A percentile compares a stretch with the other conserved stretches of the same genome.
Evolutionary conservation across 2,329 filamentous ascomycete genomes (phyloP).

Genomic region (Alternaria gansuensis): DNA sequence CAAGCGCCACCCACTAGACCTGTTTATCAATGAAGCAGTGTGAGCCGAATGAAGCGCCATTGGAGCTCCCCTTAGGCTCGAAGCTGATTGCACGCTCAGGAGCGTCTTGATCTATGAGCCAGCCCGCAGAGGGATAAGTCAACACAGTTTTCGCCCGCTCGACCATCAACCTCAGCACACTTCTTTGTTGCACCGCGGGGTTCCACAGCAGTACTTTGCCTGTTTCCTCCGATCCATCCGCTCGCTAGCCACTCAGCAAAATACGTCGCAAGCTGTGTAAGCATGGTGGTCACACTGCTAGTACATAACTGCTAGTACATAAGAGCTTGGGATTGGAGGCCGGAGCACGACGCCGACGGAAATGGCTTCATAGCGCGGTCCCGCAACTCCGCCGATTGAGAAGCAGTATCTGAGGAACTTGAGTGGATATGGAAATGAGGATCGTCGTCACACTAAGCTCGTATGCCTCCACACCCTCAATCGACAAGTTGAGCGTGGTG

Average conservation of each 20-base stretch:
- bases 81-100: background rate
- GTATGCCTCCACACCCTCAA: slow-evolving; percentile 62
- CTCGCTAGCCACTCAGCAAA: slow-evolving; percentile 1
- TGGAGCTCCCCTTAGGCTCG: background rate
- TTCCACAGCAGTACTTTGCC: slow-evolving; percentile 3
- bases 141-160: slow-evolving; percentile 3
- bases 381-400: slow-evolving; percentile 60
- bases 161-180: background rate
- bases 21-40: background rate
- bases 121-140: slow-evolving; percentile 8
- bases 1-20: background rate
- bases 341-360: slow-evolving; percentile 59
- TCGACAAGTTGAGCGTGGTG: background rate
- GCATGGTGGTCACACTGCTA: background rate
- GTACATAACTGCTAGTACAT: background rate
- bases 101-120: slow-evolving; percentile 4
- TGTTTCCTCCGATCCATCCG: background rate
- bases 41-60: slow-evolving; percentile 5
- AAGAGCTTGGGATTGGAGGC: slow-evolving; percentile 47
- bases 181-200: slow-evolving; percentile 2
- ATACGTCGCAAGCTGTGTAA: background rate
- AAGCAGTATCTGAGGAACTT: slow-evolving; percentile 60
- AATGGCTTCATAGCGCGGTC: slow-evolving; percentile 61
- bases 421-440: slow-evolving; percentile 62
- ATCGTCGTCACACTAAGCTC: slow-evolving; percentile 61